Conservation (phyloP, 1,139 yeast genomes). For the Kodamaea plutei region DNA sequence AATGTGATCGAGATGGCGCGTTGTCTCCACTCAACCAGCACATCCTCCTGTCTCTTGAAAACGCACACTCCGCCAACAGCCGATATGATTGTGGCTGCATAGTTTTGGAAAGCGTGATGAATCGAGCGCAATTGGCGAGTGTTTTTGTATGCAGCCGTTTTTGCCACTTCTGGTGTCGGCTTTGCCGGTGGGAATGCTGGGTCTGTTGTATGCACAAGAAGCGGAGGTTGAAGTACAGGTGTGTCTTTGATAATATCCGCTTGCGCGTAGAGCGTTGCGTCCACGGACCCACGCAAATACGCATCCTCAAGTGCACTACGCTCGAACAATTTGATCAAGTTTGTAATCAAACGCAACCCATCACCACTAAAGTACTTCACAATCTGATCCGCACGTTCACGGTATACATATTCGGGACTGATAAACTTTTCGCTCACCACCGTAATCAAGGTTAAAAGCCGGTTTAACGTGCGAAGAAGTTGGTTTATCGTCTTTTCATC, state of each 20-base stretch:
- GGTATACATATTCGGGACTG: conserved; percentile 46
- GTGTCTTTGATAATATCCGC: conserved; percentile 32
- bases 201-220: conserved; percentile 32
- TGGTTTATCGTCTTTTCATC: conserved; percentile 15
- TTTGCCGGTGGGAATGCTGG: conserved; percentile 14
- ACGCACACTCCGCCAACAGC: conserved; percentile 39
- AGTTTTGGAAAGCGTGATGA: conserved; percentile 47
- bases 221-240: conserved; percentile 31
- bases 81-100: conserved; percentile 38
- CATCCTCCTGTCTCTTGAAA: conserved; percentile 43
- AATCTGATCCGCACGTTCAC: conserved; percentile 46
- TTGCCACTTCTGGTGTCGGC: conserved; percentile 25
- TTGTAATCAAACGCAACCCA: conserved; percentile 19
- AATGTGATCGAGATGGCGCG: conserved; percentile 39
- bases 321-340: conserved; percentile 43
- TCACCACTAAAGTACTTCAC: conserved; percentile 41
- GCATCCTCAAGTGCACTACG: conserved; percentile 57
- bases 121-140: conserved; percentile 52
- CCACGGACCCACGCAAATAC: conserved; percentile 42
- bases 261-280: conserved; percentile 43
- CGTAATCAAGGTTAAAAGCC: conserved; percentile 37
- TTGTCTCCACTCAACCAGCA: conserved; percentile 30
- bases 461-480: conserved; percentile 27
- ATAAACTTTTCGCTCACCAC: conserved; percentile 52
- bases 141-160: conserved; percentile 58